Conservation (phyloP, 192 early-diverging fungal genomes). For the Podochytrium sp. region DNA sequence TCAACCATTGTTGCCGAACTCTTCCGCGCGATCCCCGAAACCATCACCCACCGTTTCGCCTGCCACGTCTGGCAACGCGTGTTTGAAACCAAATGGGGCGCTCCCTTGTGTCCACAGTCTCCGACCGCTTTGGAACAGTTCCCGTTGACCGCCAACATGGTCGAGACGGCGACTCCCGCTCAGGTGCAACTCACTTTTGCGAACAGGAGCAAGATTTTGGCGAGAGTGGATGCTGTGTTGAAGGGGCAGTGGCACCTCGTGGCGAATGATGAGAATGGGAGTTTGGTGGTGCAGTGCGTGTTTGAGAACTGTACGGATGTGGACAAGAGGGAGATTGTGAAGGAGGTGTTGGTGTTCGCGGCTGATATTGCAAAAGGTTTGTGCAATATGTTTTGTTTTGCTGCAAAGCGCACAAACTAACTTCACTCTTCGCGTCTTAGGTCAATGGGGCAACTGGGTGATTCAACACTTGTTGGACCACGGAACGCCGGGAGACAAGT, state of each 20-base stretch:
- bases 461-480: conserved; percentile 79
- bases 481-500: conserved; percentile 55
- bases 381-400: not conserved
- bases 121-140: conserved; percentile 18
- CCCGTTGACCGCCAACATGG: conserved; percentile 17
- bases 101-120: not conserved
- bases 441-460: conserved; percentile 86
- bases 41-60: conserved; percentile 75
- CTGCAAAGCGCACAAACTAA: not conserved
- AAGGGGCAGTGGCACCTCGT: conserved; percentile 67
- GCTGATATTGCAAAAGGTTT: conserved; percentile 65
- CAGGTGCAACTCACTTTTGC: conserved; percentile 18
- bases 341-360: conserved; percentile 64
- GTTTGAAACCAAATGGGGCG: conserved; percentile 70
- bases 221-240: conserved; percentile 61
- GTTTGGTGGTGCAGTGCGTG: conserved; percentile 76
- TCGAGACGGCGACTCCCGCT: conserved; percentile 41
- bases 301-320: conserved; percentile 72
- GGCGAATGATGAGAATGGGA: conserved; percentile 78
- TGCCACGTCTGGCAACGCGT: conserved; percentile 84
- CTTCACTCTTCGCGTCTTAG: conserved; percentile 17
- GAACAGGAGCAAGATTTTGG: conserved; percentile 48
- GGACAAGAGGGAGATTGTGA: conserved; percentile 68
- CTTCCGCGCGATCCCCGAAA: conserved; percentile 65
- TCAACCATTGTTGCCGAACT: conserved; percentile 63